Percentiles rank a stretch among this genome's conserved stretches.
Conservation (phyloP, 257 asterid genomes). For the Solanum piurae region DNA sequence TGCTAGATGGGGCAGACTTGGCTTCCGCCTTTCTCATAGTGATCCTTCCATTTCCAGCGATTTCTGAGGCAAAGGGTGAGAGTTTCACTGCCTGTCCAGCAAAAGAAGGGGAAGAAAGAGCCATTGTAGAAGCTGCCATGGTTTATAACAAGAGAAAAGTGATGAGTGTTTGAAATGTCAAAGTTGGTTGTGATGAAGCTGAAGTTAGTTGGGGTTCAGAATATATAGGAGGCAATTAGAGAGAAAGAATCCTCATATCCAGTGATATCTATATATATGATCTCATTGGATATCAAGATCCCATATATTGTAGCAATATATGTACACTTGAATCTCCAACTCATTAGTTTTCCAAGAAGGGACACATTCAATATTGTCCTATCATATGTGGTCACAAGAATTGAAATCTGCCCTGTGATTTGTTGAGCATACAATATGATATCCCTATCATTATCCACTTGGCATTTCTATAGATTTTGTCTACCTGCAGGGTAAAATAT, state of each 20-base stretch:
- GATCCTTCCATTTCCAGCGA: no score
- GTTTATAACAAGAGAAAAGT: neutral
- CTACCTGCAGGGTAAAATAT: neutral
- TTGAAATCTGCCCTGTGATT: neutral
- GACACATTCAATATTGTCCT: neutral
- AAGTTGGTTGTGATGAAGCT: neutral
- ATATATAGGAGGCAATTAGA: neutral
- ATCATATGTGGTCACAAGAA: neutral
- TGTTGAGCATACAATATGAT: neutral
- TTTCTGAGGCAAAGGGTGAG: no score
- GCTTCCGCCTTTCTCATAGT: no score
- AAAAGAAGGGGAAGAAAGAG: no score
- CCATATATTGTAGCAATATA: neutral
- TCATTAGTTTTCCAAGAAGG: neutral
- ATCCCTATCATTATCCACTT: neutral
- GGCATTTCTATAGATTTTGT: neutral
- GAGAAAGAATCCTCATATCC: neutral
- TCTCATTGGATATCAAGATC: neutral
- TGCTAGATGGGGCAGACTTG: no score
- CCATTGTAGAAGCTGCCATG: no score
- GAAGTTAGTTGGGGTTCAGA: rapidly evolving
- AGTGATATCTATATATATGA: neutral
- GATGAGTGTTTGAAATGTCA: neutral
- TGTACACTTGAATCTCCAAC: neutral
- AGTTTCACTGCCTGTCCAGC: no score